Base-by-base conservation (phyloP, 768 basidiomycete species). In the Naganishia onofrii region DNA sequence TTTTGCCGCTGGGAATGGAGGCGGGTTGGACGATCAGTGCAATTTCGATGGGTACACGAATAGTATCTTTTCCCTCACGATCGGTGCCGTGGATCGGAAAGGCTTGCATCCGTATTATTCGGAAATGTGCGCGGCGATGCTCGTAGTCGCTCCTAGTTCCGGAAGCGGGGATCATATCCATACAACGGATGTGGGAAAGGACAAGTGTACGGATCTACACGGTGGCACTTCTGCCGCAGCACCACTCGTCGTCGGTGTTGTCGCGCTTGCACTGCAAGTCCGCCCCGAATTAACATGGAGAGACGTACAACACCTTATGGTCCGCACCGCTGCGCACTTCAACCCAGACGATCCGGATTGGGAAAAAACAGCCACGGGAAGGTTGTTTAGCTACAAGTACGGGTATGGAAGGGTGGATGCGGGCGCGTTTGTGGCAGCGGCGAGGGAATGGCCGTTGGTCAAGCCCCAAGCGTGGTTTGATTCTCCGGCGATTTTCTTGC, bases 41-140 rank as follows among this genome's bases (percentile, higher is more conserved):
- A 99, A 99, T 80, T 98, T 99, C 77, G 95, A 98, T 74, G 96
- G 96, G 8, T 99, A 99, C 80, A 99, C 96, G 15, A 99, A 99
- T 79, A 92, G 90, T 76, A 94, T 98, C 70, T 97, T 92, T 82
- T 92, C 91, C 8, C 88, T 99, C 52, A 99, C 96, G 0, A 92
- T 99, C 32, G 89, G 93, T n/a, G 92, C 96, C 0, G 85, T 98
- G 70, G 96, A 98, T 76, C 87, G 89, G 79, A 91, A 91, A 78
- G 95, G 93, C 19, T 82, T 93, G 36, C 96, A 96, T 77, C 96
- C 96, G 17, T 92, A 91, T 78, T 98, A 99, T 76, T 97, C 95
- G 4, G 96, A 99, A 81, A 83, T 92, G n/a, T 99, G 96, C 76
- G 89, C 95, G 7, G 96, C 96, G 1, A 97, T 97, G 81, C 88